Conservation (phyloP, 1,284 basidiomycete species). For the Flammula alnicola region DNA sequence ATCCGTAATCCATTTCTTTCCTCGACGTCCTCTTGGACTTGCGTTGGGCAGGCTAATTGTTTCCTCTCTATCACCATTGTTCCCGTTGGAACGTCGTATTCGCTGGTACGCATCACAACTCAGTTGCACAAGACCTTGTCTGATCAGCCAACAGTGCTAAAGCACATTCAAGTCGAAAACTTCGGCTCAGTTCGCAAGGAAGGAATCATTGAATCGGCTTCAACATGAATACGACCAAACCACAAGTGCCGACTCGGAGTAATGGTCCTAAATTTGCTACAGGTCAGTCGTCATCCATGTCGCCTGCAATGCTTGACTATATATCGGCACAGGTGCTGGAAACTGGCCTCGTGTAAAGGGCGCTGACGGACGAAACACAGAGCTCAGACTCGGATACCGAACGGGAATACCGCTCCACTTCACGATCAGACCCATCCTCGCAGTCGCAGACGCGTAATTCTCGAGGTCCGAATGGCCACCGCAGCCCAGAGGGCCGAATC, state of each 20-base stretch:
- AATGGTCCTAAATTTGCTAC: constrained; percentile 38
- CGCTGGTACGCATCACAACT: too few relatives aligned
- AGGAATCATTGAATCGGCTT: too few relatives aligned
- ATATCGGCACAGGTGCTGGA: constrained; percentile 16
- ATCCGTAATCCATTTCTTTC: too few relatives aligned
- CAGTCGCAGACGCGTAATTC: constrained; percentile 33
- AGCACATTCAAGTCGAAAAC: too few relatives aligned
- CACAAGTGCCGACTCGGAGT: constrained; percentile 21
- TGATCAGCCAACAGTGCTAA: too few relatives aligned
- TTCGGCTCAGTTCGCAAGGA: too few relatives aligned
- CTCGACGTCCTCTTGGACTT: too few relatives aligned
- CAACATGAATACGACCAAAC: constrained; percentile 6
- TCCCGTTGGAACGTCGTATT: too few relatives aligned
- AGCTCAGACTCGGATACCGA: constrained; percentile 48
- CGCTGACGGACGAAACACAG: constrained; percentile 26
- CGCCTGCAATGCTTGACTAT: background rate
- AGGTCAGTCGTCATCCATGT: constrained; percentile 27
- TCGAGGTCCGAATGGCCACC: constrained; percentile 28
- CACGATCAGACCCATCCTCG: constrained; percentile 44
- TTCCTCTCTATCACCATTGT: too few relatives aligned
- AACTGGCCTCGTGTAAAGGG: constrained; percentile 21
- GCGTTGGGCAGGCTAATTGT: too few relatives aligned
- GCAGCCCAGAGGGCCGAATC: constrained; percentile 35
- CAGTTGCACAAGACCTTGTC: too few relatives aligned
- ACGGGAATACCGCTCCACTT: constrained; percentile 40